These are phyloP conservation scores for Xylaria sp. DNA, from an alignment of 2,329 filamentous ascomycete genomes.

Conservation along the genomic window DNA sequence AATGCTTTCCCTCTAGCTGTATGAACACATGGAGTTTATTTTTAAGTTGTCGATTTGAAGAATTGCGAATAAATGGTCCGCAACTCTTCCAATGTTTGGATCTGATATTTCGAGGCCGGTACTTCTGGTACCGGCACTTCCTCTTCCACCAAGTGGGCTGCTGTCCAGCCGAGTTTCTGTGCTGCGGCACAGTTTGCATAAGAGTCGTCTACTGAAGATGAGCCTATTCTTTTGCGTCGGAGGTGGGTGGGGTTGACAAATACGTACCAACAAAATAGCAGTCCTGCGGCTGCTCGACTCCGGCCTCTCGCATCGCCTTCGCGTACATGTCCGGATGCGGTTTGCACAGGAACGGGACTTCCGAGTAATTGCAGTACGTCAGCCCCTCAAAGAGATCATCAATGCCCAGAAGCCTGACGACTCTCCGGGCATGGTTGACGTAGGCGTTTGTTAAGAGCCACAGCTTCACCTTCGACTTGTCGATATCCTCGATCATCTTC, in stretches of 20 bases:
- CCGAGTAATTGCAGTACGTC: conserved; percentile 90
- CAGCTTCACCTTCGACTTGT: conserved; percentile 82
- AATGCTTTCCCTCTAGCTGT: not conserved
- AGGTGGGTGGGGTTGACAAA: not conserved
- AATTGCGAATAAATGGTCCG: conserved; percentile 82
- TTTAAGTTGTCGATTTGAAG: conserved; percentile 70
- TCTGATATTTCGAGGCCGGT: conserved; percentile 78
- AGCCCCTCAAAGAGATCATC: conserved; percentile 94
- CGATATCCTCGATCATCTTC: conserved; percentile 81
- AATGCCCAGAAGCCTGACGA: conserved; percentile 81
- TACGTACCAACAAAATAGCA: conserved; percentile 92
- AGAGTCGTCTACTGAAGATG: conserved; percentile 78
- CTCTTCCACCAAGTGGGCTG: conserved; percentile 86
- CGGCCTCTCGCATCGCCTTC: conserved; percentile 89
- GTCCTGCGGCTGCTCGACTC: conserved; percentile 71
- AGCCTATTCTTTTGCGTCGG: not conserved
- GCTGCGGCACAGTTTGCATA: conserved; percentile 82
- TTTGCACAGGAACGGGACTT: conserved; percentile 83
- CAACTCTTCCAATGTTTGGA: conserved; percentile 80
- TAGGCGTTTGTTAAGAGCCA: conserved; percentile 99
- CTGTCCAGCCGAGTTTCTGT: conserved; percentile 84
- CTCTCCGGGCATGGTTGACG: conserved; percentile 83
- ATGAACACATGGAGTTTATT: not conserved
- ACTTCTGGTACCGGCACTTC: conserved; percentile 70
- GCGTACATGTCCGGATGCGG: conserved; percentile 83